Evolutionary conservation across 352 stramenopile genomes (phyloP), one percentile per base, ranked within the genome.

Genomic region (Globisporangium abappressorium): DNA sequence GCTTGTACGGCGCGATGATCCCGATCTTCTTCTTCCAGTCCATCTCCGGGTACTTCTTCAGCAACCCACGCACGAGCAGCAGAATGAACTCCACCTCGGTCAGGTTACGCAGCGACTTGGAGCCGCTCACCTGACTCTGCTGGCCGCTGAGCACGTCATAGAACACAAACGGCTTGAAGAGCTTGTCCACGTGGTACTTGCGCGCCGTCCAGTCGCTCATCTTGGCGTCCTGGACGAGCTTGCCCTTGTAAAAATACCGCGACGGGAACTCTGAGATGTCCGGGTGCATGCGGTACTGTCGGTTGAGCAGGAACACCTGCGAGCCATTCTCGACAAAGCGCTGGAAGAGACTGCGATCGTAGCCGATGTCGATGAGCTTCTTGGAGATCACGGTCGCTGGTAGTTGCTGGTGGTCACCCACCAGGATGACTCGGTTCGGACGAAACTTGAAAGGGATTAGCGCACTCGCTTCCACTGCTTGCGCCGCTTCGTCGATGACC

Each of bases 1-100:
- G 97, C 74, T 99, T 99, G 84, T 99, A 99, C 15, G 98, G 98
- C 26, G 98, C 98, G 66, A 99, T 99, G 38, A 99, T 86, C 55
- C 94, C 97, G 43, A 99, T 97, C 65, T 99, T 90, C 62, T 94
- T 85, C 53, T 85, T 80, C 82, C 85, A 91, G 30, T 91, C 80
- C n/a, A 82, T 60, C 11, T 73, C 59, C 2, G 84, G 73, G 57
- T 81, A 91, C 71, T 98, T 84, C 47, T 90, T 68, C 64, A 98
- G 84, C 61, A 94, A 75, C 14, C 88, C 97, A 74, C 98, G 96
- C 41, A 99, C 77, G 8, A 99, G 74, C 38, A 99, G 73, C 18
- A 86, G 28, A 26, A 92, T 81, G 57, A 89, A 82, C 30, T 94
- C 85, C n/a, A 91, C 85, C 56, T 94, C 85, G 55, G 74, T 88